Evolutionary conservation across 176 grass and related monocot genomes (phyloP).

Genomic region (Bromus sterilis): DNA sequence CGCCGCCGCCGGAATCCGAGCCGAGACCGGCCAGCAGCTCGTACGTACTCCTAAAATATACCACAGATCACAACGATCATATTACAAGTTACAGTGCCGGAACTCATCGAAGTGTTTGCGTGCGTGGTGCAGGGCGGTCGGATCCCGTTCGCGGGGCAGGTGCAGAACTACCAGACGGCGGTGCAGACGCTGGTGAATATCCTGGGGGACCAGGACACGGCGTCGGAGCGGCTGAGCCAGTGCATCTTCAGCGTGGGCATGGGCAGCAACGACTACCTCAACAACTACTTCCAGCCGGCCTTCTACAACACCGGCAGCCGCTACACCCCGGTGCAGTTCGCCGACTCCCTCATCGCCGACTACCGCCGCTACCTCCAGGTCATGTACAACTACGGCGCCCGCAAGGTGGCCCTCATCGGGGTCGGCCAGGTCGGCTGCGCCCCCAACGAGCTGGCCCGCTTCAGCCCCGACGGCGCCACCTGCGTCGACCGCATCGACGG

Average conservation of each 20-base stretch:
- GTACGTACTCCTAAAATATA: background rate
- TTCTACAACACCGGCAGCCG: constrained; percentile 67
- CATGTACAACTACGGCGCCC: constrained; percentile 71
- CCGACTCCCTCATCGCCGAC: constrained; percentile 53
- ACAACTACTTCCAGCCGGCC: constrained; percentile 99
- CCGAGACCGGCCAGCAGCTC: constrained; percentile 90
- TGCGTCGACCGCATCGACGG: constrained; percentile 63
- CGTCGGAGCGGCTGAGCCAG: constrained; percentile 62
- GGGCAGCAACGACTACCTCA: constrained; percentile 99
- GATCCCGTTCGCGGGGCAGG: constrained; percentile 66
- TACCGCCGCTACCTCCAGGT: constrained; percentile 59
- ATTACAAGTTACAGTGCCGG: too few relatives aligned
- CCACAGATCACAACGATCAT: background rate
- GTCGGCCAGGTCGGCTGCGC: constrained; percentile 77
- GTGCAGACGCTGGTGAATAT: constrained; percentile 66
- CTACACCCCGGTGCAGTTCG: constrained; percentile 58
- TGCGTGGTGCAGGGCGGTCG: constrained; percentile 32
- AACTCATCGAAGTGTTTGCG: background rate
- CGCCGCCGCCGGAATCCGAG: constrained; percentile 91
- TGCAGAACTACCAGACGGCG: constrained; percentile 86
- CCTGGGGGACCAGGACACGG: constrained; percentile 72
- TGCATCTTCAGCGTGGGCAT: constrained; percentile 95
- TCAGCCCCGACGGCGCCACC: constrained; percentile 57
- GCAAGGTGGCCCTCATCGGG: constrained; percentile 89
- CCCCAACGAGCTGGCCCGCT: constrained; percentile 71